These are phyloP conservation scores for Suhomyces panamericanus DNA, from an alignment of 1,139 yeast species.

Conservation along the genomic window DNA sequence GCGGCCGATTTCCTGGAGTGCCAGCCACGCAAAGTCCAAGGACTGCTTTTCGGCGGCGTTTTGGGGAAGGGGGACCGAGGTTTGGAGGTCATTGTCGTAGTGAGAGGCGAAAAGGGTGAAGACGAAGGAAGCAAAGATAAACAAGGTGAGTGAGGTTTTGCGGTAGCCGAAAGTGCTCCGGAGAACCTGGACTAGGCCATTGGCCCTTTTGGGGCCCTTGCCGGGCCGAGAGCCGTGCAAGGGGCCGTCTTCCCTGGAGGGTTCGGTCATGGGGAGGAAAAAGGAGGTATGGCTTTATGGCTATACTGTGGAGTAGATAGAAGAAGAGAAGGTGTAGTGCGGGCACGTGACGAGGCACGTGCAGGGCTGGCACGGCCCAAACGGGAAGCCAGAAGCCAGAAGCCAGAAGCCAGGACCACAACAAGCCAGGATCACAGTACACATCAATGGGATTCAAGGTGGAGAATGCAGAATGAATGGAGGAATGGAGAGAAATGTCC, in stretches of 20 bases:
- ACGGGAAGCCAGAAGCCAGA: too few species aligned
- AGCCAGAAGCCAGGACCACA: too few species aligned
- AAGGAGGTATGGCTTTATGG: neutral
- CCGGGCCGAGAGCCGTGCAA: neutral
- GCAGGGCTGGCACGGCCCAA: neutral
- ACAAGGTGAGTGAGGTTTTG: slow-evolving; percentile 56
- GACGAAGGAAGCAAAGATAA: slow-evolving; percentile 45
- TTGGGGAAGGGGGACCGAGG: slow-evolving; percentile 42
- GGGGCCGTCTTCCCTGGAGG: slow-evolving; percentile 1
- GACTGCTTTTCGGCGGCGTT: slow-evolving; percentile 14
- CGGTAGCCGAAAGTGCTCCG: slow-evolving; percentile 56
- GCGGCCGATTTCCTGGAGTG: slow-evolving; percentile 64
- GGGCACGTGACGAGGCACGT: neutral
- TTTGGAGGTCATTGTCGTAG: slow-evolving; percentile 38
- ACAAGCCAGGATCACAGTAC: too few species aligned
- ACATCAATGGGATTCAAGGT: too few species aligned
- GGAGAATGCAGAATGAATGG: too few species aligned
- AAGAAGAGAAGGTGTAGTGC: neutral
- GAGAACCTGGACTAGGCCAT: slow-evolving; percentile 13
- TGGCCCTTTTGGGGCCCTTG: neutral
- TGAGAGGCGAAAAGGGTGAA: slow-evolving; percentile 31
- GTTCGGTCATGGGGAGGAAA: slow-evolving; percentile 5
- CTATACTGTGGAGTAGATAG: neutral
- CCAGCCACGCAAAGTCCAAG: slow-evolving; percentile 56
- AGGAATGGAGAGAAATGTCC: too few species aligned